Percentiles rank a stretch among this genome's conserved stretches.
These are phyloP conservation scores for Rhodotorula toruloides DNA, from an alignment of 768 basidiomycete genomes.

Conservation along the genomic window DNA sequence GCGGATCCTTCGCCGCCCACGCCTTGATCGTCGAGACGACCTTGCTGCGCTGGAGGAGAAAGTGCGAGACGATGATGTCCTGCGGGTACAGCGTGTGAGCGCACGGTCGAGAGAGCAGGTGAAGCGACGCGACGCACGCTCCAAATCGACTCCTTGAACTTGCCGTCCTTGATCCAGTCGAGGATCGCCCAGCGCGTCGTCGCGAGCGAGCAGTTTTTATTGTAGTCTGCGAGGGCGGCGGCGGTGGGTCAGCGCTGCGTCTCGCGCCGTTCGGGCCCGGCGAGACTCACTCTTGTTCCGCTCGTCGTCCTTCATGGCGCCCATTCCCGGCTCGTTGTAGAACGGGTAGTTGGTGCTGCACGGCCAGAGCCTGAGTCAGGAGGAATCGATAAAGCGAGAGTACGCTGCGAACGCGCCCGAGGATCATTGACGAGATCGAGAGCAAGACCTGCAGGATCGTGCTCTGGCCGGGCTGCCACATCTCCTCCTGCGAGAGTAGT, in stretches of 20 bases:
- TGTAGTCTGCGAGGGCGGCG: slow-evolving; percentile 49
- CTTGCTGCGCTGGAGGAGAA: slow-evolving; percentile 43
- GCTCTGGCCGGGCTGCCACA: slow-evolving; percentile 54
- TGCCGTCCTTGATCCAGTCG: slow-evolving; percentile 53
- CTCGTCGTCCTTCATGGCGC: neutral
- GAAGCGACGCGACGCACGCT: slow-evolving; percentile 46
- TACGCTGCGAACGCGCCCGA: neutral
- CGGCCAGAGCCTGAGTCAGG: slow-evolving; percentile 44
- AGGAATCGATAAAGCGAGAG: neutral
- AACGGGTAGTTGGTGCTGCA: slow-evolving; percentile 55
- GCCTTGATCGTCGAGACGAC: neutral
- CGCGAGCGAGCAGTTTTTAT: slow-evolving; percentile 50
- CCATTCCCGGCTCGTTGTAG: slow-evolving; percentile 55
- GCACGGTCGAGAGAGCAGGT: neutral
- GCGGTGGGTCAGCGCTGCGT: neutral
- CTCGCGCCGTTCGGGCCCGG: neutral
- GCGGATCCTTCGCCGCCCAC: slow-evolving; percentile 8
- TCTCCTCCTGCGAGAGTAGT: slow-evolving; percentile 48
- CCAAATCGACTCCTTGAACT: slow-evolving; percentile 53
- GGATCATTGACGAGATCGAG: slow-evolving; percentile 47
- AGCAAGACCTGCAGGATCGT: slow-evolving; percentile 58
- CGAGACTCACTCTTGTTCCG: slow-evolving; percentile 4
- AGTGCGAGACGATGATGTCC: slow-evolving; percentile 56
- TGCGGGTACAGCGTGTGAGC: slow-evolving; percentile 30
- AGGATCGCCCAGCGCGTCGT: slow-evolving; percentile 57